These are phyloP conservation scores for Fusarium nematophilum DNA, from an alignment of 2,329 filamentous ascomycete genomes.

Conservation along the genomic window DNA sequence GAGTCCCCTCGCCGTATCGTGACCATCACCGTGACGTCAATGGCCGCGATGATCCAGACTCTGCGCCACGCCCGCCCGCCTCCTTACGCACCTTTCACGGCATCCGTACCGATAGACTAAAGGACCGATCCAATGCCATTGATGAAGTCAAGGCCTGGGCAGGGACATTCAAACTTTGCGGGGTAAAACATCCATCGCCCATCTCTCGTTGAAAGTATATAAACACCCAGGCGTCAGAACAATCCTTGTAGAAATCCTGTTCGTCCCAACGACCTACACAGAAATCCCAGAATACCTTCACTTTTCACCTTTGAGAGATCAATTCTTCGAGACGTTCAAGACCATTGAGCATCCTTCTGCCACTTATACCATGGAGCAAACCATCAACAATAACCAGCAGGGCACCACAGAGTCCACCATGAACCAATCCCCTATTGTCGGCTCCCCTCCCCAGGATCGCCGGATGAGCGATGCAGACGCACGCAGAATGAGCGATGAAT, in stretches of 20 bases:
- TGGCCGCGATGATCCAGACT: slow-evolving; percentile 32
- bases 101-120: slow-evolving; percentile 7
- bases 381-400: slow-evolving; percentile 40
- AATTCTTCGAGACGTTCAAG: neutral
- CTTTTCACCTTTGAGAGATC: neutral
- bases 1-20: slow-evolving; percentile 27
- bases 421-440: slow-evolving; percentile 47
- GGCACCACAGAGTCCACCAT: slow-evolving; percentile 40
- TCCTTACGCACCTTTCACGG: slow-evolving; percentile 12
- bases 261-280: neutral
- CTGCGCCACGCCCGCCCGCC: slow-evolving; percentile 27
- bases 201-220: slow-evolving; percentile 27
- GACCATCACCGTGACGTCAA: slow-evolving; percentile 47
- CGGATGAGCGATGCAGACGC: slow-evolving; percentile 44
- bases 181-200: slow-evolving; percentile 36
- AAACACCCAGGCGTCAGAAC: slow-evolving; percentile 15
- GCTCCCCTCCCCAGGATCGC: slow-evolving; percentile 31
- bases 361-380: slow-evolving; percentile 37
- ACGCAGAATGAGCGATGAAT: slow-evolving; percentile 58
- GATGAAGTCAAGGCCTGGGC: slow-evolving; percentile 4
- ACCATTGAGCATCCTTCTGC: neutral
- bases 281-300: neutral
- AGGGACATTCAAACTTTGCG: slow-evolving; percentile 41
- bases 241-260: neutral
- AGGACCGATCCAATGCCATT: neutral